A percentile compares a stretch with the other conserved stretches of the same genome.
Evolutionary conservation across 1,139 yeast genomes (phyloP).

Genomic region (Yamadazyma aaseri): DNA sequence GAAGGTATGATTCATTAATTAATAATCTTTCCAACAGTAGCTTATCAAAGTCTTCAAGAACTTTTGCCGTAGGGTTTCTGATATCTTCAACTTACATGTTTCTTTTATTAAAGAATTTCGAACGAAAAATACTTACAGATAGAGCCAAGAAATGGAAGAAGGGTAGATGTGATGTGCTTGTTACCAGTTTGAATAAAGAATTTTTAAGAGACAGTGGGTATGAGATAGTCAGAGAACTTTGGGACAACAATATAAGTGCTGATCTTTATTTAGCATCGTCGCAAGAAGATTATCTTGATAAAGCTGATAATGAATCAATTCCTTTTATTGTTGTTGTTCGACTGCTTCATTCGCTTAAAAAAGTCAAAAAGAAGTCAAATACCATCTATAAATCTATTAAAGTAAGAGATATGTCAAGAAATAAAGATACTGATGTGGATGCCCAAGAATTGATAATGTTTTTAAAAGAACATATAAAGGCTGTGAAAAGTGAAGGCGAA

Average conservation of each 20-base stretch:
- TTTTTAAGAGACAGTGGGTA: conserved; percentile 58
- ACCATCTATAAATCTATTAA: conserved; percentile 66
- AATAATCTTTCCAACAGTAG: conserved; percentile 27
- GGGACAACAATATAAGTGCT: conserved; percentile 71
- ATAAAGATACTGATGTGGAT: conserved; percentile 69
- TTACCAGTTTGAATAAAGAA: conserved; percentile 62
- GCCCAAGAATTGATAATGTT: conserved; percentile 58
- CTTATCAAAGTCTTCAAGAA: conserved; percentile 22
- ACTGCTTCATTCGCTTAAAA: conserved; percentile 41
- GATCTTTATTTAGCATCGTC: conserved; percentile 52
- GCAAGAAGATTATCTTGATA: conserved; percentile 66
- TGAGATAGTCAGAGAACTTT: conserved; percentile 58
- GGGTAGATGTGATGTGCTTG: conserved; percentile 73
- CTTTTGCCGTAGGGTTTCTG: conserved; percentile 82
- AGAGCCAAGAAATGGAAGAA: conserved; percentile 28
- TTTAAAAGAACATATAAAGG: conserved; percentile 46
- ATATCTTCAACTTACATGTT: conserved; percentile 47
- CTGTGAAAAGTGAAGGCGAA: conserved; percentile 17
- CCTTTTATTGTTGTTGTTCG: conserved; percentile 74
- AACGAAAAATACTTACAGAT: conserved; percentile 23
- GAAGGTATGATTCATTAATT: conserved; percentile 80
- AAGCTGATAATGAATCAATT: conserved; percentile 68
- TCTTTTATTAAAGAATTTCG: conserved; percentile 37
- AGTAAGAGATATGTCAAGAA: conserved; percentile 58
- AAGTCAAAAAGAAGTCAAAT: conserved; percentile 33